Conservation (phyloP, 202 grass and related monocot species). For the Zizania palustris region DNA sequence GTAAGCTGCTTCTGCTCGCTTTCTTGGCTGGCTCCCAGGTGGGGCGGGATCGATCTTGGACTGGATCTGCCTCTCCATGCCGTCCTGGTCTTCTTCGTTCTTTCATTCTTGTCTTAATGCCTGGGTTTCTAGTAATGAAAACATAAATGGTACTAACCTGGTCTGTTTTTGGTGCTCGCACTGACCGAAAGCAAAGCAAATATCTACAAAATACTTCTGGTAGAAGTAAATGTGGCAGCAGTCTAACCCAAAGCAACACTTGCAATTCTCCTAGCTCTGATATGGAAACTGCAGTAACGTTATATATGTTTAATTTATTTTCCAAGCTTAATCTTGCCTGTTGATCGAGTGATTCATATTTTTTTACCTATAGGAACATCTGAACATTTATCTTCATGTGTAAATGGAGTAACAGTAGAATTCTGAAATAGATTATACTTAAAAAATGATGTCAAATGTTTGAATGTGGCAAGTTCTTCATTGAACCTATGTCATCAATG, state of each 20-base stretch:
- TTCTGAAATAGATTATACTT: too few relatives aligned
- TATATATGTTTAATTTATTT: too few relatives aligned
- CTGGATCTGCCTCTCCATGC: conserved; percentile 41
- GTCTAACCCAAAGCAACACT: neutral
- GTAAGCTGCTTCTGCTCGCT: conserved; percentile 39
- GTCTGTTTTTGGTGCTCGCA: too few relatives aligned
- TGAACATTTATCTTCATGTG: too few relatives aligned
- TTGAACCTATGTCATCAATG: conserved; percentile 9
- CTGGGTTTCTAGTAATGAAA: conserved; percentile 33
- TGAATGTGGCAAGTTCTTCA: neutral
- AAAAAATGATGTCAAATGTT: too few relatives aligned
- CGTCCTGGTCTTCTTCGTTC: neutral
- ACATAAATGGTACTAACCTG: conserved; percentile 3
- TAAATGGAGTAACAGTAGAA: too few relatives aligned
- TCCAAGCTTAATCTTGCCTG: too few relatives aligned
- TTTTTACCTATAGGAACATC: too few relatives aligned
- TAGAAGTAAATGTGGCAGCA: neutral
- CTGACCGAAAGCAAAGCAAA: neutral
- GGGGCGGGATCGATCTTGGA: conserved; percentile 41
- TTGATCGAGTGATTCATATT: too few relatives aligned
- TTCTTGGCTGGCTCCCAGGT: conserved; percentile 20
- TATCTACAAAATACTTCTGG: neutral
- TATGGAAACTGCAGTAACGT: neutral
- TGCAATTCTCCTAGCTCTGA: conserved; percentile 15
- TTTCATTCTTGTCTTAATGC: conserved; percentile 13